A percentile compares a stretch with the other conserved stretches of the same genome.
These are phyloP conservation scores for Phlebopus sp. DNA, from an alignment of 1,284 basidiomycete genomes.

Conservation along the genomic window DNA sequence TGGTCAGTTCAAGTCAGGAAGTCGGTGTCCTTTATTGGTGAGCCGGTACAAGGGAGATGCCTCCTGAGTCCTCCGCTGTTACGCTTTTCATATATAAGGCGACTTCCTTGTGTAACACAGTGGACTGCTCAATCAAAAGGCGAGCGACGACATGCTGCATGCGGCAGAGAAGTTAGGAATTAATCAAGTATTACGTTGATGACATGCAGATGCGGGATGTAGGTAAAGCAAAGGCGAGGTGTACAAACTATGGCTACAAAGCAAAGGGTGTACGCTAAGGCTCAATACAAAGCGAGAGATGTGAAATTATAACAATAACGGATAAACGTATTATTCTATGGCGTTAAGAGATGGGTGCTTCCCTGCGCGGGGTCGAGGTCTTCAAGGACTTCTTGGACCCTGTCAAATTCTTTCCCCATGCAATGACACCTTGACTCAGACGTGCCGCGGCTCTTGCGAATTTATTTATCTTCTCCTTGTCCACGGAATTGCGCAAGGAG, in stretches of 20 bases:
- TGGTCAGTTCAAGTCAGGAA: slow-evolving; percentile 60
- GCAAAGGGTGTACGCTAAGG: neutral
- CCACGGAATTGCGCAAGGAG: slow-evolving; percentile 12
- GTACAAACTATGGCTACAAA: neutral
- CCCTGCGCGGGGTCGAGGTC: neutral
- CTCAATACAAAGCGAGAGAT: slow-evolving; percentile 9
- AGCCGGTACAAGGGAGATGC: slow-evolving; percentile 21
- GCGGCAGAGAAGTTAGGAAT: no score
- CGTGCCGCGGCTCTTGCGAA: slow-evolving; percentile 21
- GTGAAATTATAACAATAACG: neutral
- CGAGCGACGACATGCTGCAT: no score
- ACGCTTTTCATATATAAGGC: neutral
- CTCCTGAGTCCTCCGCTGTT: neutral
- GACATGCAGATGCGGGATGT: no score
- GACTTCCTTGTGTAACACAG: neutral
- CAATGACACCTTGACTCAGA: slow-evolving; percentile 28
- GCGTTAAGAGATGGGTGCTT: neutral
- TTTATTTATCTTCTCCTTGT: slow-evolving; percentile 19
- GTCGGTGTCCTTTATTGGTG: slow-evolving; percentile 64
- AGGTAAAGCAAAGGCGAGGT: neutral
- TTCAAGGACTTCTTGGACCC: slow-evolving; percentile 15
- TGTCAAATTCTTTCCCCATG: slow-evolving; percentile 30
- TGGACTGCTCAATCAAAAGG: no score
- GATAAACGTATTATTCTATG: slow-evolving; percentile 7
- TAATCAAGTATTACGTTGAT: neutral